Evolutionary conservation across 495 filamentous ascomycete genomes (phyloP).

Genomic region (Aspergillus coremiiformis): DNA sequence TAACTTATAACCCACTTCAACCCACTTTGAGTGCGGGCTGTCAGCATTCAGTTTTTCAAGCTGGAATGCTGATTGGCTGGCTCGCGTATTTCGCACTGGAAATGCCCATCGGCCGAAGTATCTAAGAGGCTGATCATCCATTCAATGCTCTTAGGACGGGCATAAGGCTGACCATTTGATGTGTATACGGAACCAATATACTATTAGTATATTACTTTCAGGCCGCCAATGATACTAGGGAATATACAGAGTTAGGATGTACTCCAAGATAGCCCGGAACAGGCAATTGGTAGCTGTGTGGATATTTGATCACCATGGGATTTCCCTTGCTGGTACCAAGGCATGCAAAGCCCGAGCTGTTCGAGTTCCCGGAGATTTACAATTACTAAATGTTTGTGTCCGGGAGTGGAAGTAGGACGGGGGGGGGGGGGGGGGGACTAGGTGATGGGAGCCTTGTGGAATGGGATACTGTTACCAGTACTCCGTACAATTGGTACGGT

Average conservation of each 20-base stretch:
- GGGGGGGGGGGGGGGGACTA: no score
- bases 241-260: no score
- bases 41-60: slow-evolving; percentile 5
- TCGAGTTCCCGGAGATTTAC: not conserved
- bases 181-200: not conserved
- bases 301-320: not conserved
- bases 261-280: no score
- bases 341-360: not conserved
- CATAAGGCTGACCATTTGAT: not conserved
- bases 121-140: not conserved
- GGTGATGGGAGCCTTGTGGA: not conserved
- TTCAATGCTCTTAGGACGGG: not conserved
- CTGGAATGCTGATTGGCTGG: not conserved
- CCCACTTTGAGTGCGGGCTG: not conserved
- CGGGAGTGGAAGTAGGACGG: not conserved
- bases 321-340: no score
- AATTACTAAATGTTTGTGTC: no score
- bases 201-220: no score
- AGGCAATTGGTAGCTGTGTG: not conserved
- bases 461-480: not conserved
- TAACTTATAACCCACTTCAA: no score
- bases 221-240: not conserved
- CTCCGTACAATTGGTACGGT: no score
- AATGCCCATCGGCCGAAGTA: not conserved
- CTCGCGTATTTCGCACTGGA: not conserved